phyloP scores from a whole-genome alignment of 169 alveolate genomes.

The Eimeria zaria region DNA sequence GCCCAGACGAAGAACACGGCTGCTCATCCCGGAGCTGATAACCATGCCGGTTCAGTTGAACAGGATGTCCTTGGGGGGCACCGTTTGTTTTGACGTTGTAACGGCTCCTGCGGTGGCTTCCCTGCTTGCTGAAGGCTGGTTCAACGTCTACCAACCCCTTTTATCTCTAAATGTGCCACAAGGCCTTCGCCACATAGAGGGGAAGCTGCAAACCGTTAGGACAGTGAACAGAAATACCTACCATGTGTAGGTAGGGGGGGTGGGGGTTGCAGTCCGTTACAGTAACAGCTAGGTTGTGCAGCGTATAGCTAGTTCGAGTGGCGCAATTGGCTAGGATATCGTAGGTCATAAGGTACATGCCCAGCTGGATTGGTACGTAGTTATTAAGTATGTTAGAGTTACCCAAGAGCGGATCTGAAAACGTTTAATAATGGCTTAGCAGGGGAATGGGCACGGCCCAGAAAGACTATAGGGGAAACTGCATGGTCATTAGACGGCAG shows the following conservation, averaged over 20 bases:
- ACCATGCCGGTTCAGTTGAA: constrained; percentile 1
- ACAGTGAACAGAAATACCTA: not conserved
- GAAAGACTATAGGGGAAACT: not conserved
- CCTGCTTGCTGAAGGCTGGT: not conserved
- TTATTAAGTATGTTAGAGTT: not conserved
- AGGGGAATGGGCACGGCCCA: not conserved
- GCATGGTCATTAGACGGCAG: not conserved
- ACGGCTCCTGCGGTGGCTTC: constrained; percentile 18
- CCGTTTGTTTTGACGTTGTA: not conserved
- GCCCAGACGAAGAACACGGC: not conserved
- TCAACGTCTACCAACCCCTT: not conserved
- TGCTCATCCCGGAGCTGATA: not conserved
- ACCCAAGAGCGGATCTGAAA: not conserved
- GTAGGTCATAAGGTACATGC: too few relatives aligned
- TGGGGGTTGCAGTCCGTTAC: not conserved
- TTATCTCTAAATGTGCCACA: constrained; percentile 14
- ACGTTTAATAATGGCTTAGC: not conserved
- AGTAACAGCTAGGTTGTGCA: not conserved
- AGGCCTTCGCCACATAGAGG: not conserved
- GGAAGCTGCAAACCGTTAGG: not conserved
- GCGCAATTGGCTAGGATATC: not conserved
- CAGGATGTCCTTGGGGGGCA: not conserved
- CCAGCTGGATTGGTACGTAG: too few relatives aligned
- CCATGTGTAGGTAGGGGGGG: not conserved
- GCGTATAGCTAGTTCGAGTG: not conserved